phyloP scores from a whole-genome alignment of 306 rosid genomes.

The Casuarina glauca region DNA sequence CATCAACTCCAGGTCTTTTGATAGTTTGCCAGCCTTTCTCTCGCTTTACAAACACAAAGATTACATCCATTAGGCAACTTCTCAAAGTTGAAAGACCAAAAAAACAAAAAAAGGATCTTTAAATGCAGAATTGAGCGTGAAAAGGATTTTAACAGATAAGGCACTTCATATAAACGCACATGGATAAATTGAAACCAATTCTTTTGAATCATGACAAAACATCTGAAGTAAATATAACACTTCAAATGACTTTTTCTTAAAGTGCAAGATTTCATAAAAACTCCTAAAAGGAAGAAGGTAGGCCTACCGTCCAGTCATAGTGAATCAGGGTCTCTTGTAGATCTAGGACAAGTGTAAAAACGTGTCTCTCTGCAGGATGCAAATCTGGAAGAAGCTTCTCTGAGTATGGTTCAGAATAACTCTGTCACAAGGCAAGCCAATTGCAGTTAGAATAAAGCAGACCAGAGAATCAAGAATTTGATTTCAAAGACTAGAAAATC shows the following conservation, averaged over 20 bases:
- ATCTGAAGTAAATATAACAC: neutral
- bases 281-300: neutral
- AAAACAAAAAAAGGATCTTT: neutral
- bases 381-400: slow-evolving; percentile 98
- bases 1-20: slow-evolving; percentile 98
- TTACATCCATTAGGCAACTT: slow-evolving; percentile 13
- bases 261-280: neutral
- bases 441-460: slow-evolving; percentile 16
- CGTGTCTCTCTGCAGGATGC: slow-evolving; percentile 80
- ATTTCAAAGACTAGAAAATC: slow-evolving; percentile 11
- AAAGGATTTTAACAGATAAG: slow-evolving; percentile 9
- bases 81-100: neutral
- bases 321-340: slow-evolving; percentile 88
- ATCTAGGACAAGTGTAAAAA: slow-evolving; percentile 94
- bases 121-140: slow-evolving; percentile 5
- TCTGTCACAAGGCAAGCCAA: slow-evolving; percentile 43
- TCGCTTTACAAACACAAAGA: slow-evolving; percentile 56
- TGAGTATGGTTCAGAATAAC: slow-evolving; percentile 80
- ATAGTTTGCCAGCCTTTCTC: slow-evolving; percentile 97
- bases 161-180: slow-evolving; percentile 1
- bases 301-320: slow-evolving; percentile 86
- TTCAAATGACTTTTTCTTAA: neutral
- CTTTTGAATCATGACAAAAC: neutral
- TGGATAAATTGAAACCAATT: slow-evolving; percentile 4
- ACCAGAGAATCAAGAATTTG: neutral